These are phyloP conservation scores for Cordia subcordata DNA, from an alignment of 257 asterid species.

Conservation along the genomic window DNA sequence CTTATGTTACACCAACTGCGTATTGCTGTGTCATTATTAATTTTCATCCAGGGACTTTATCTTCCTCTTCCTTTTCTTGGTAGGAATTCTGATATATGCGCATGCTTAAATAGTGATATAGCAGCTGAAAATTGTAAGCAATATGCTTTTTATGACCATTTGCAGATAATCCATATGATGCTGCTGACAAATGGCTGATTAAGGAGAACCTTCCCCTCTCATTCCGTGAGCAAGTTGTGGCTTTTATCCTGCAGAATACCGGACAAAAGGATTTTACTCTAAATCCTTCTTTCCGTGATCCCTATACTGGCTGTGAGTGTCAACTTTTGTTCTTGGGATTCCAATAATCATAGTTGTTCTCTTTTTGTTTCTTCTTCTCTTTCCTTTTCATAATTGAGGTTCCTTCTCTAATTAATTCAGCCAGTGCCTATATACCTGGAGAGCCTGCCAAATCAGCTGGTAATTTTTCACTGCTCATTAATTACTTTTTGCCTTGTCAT, in stretches of 20 bases:
- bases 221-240: slow-evolving; percentile 90
- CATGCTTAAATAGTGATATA: background rate
- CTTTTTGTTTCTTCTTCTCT: slow-evolving; percentile 6
- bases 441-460: slow-evolving; percentile 64
- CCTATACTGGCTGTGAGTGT: slow-evolving; percentile 89
- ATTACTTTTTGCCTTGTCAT: slow-evolving; percentile 9
- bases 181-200: slow-evolving; percentile 95
- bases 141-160: slow-evolving; percentile 13
- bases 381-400: slow-evolving; percentile 5
- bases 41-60: background rate
- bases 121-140: background rate
- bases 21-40: background rate
- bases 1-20: background rate
- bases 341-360: slow-evolving; percentile 7
- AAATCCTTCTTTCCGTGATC: slow-evolving; percentile 78
- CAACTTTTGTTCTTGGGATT: slow-evolving; percentile 11
- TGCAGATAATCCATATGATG: slow-evolving; percentile 84
- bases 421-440: slow-evolving; percentile 91
- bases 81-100: background rate
- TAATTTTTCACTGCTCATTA: slow-evolving; percentile 17
- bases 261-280: slow-evolving; percentile 78
- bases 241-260: slow-evolving; percentile 76
- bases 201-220: slow-evolving; percentile 84
- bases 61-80: background rate
- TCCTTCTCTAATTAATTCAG: slow-evolving; percentile 46